Base-by-base conservation (phyloP, 1,139 yeast species). In the Hyphopichia pseudoburtonii region DNA sequence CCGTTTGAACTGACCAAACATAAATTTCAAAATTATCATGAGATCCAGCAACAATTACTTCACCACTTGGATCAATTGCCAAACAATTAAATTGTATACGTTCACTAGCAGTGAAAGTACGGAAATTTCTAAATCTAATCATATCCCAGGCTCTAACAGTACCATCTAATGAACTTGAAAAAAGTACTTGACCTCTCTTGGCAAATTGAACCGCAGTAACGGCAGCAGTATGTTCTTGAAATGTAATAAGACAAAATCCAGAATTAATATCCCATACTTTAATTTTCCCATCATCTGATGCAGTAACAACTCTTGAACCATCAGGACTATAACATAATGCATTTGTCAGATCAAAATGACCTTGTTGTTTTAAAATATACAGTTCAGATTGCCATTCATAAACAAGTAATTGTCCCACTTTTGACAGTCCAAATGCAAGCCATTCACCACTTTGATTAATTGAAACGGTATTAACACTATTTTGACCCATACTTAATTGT, bases 351-450 rank as follows among this genome's bases (percentile, higher is more conserved):
- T 92, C 98, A 56, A 87, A 92, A 62, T 92, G 98, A 10, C 98
- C 97, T 61, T 94, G 98, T 58, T 92, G 98, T 57, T 92, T 90
- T 47, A 92, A 70, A 32, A 92, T 85, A 57, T 92, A 92, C 0
- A 97, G 87, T 60, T 92, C 98, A 3, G 96, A 86, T 66, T 92
- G 97, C 99, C 99, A 92, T 70, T 92, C 99, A 70, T 95, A 92
- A 0, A 92, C 98, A 42, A 92, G 66, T 38, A 92, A 66, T 62
- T 92, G 99, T n/a, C 98, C 98, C 26, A 87, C 65, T 51, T 82
- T 83, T 15, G 90, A 69, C 0, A 97, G 89, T 4, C 98, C 98
- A 62, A 92, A 87, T 0, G 97, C 96, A 33, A 94, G 68, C 99
- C 99, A 92, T 61, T 92, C 98, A 17, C 98, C 99, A 4, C 92